Conservation (phyloP, 2,329 filamentous ascomycete genomes). For the Phaeosphaeriaceae sp. region DNA sequence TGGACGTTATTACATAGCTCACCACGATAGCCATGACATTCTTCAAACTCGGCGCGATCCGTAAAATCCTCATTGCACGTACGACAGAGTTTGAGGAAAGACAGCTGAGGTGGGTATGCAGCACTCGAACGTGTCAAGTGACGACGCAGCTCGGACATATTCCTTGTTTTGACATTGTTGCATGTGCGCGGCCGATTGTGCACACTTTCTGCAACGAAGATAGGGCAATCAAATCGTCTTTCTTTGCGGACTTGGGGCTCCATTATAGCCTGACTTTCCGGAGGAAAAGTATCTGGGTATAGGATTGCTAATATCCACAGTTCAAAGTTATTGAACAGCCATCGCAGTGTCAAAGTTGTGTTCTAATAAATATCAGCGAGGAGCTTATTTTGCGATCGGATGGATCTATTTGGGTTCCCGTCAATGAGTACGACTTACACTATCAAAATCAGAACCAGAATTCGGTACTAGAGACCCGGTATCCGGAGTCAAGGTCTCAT, state of each 20-base stretch:
- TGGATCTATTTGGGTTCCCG: no score
- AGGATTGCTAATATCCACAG: not conserved
- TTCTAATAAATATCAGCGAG: no score
- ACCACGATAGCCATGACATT: no score
- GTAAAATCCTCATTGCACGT: conserved; percentile 20
- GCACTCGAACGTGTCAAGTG: conserved; percentile 6
- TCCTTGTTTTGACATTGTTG: not conserved
- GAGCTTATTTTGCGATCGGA: no score
- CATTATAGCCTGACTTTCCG: not conserved
- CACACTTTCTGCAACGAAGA: not conserved
- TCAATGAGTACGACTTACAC: no score
- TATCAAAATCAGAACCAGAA: no score
- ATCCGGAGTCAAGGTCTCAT: no score
- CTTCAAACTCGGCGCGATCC: not conserved
- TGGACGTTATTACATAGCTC: no score
- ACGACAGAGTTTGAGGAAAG: conserved; percentile 12
- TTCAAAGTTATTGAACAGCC: no score
- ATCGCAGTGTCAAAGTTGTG: no score
- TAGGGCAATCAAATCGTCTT: not conserved
- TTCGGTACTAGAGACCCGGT: no score
- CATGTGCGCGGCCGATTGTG: conserved; percentile 1
- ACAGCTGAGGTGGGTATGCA: conserved; percentile 3
- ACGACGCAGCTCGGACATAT: conserved; percentile 13
- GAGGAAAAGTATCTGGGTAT: not conserved
- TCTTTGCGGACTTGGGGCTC: not conserved